These are phyloP conservation scores for Auricularia cornea DNA, from an alignment of 768 basidiomycete genomes.

Conservation along the genomic window DNA sequence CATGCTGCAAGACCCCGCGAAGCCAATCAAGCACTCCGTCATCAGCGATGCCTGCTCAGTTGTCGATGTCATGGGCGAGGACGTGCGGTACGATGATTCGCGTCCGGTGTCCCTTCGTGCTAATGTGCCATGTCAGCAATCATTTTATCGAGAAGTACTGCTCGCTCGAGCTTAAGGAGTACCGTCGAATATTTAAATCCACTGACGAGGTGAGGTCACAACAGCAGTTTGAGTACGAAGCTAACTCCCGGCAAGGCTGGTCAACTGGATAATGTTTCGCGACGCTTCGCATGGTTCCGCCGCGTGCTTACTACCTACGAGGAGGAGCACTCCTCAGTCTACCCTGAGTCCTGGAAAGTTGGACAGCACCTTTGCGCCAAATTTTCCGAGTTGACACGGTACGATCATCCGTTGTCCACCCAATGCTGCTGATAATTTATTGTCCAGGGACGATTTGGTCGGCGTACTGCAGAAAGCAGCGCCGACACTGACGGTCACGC, in stretches of 20 bases:
- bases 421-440: background rate
- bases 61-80: constrained; percentile 79
- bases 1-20: constrained; percentile 70
- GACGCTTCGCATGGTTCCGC: constrained; percentile 93
- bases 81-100: constrained; percentile 47
- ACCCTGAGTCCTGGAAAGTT: constrained; percentile 82
- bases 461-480: constrained; percentile 72
- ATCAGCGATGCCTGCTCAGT: constrained; percentile 83
- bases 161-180: constrained; percentile 86
- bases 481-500: constrained; percentile 61
- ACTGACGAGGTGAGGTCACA: constrained; percentile 70
- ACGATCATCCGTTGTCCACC: constrained; percentile 5
- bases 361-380: constrained; percentile 72
- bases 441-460: constrained; percentile 69
- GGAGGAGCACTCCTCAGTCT: constrained; percentile 73
- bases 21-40: constrained; percentile 51
- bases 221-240: no score
- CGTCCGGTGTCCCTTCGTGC: no score
- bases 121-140: constrained; percentile 19
- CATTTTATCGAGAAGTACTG: constrained; percentile 85
- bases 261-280: constrained; percentile 86
- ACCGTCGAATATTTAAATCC: constrained; percentile 88
- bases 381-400: constrained; percentile 91
- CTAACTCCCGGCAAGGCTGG: no score
- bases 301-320: constrained; percentile 80